Conservation (phyloP, 225 moss, liverwort and hornwort species). For the Sphagnum tenellum region DNA sequence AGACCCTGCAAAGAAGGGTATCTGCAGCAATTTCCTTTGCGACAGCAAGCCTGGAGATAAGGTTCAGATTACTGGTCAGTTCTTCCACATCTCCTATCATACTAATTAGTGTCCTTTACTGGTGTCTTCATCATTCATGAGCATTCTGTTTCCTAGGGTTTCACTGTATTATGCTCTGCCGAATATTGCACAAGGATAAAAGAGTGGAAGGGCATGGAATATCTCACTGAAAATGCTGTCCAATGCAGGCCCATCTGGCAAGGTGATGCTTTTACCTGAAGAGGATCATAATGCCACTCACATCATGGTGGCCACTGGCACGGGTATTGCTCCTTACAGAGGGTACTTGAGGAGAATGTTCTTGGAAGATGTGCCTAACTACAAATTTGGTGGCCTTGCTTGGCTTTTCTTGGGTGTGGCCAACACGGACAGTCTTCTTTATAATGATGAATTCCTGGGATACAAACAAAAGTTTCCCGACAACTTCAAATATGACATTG, state of each 20-base stretch:
- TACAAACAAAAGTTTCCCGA: constrained; percentile 51
- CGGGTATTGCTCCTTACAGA: constrained; percentile 96
- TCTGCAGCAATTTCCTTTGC: constrained; percentile 96
- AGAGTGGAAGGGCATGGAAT: too few relatives aligned
- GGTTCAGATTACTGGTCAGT: constrained; percentile 65
- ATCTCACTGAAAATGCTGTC: too few relatives aligned
- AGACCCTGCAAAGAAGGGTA: constrained; percentile 85
- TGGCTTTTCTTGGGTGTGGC: constrained; percentile 98
- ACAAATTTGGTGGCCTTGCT: constrained; percentile 80
- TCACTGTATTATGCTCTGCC: too few relatives aligned
- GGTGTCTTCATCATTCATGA: too few relatives aligned
- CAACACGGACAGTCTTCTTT: constrained; percentile 77
- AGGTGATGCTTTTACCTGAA: constrained; percentile 84
- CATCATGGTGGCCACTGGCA: constrained; percentile 98
- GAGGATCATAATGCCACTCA: constrained; percentile 62
- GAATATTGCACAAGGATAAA: too few relatives aligned
- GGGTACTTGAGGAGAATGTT: constrained; percentile 85
- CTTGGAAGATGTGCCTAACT: constrained; percentile 78
- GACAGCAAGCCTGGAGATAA: constrained; percentile 78
- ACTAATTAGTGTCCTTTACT: too few relatives aligned
- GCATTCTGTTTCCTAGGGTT: too few relatives aligned
- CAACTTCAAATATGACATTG: constrained; percentile 82
- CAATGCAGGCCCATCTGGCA: constrained; percentile 68
- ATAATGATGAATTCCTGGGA: constrained; percentile 66
- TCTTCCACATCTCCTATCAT: not conserved